Evolutionary conservation across 129 eudicot species (phyloP).

Genomic region (Smallanthus sonchifolius): DNA sequence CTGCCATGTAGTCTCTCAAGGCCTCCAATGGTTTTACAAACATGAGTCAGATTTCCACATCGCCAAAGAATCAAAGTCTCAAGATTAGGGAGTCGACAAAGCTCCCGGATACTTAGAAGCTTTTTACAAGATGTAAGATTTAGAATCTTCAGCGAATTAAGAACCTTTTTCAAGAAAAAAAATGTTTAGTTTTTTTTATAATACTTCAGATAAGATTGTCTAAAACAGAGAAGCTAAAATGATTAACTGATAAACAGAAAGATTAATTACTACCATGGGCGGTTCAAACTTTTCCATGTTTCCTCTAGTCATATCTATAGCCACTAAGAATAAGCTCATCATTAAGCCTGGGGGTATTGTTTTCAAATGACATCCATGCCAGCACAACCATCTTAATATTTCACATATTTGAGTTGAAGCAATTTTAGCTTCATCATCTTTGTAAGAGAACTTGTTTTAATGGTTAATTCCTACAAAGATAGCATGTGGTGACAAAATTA

Average conservation of each 20-base stretch:
- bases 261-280: background rate
- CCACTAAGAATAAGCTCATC: constrained; percentile 27
- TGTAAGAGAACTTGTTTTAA: constrained; percentile 17
- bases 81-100: constrained; percentile 25
- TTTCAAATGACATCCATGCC: constrained; percentile 31
- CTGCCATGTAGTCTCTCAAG: too few relatives aligned
- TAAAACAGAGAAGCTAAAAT: background rate
- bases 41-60: constrained; percentile 13
- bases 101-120: background rate
- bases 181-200: background rate
- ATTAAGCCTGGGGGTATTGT: constrained; percentile 13
- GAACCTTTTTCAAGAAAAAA: constrained; percentile 5
- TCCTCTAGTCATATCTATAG: constrained; percentile 29
- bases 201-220: background rate
- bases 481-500: background rate
- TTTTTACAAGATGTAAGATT: constrained; percentile 21
- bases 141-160: constrained; percentile 22
- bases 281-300: constrained; percentile 20
- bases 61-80: constrained; percentile 1
- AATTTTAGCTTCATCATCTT: constrained; percentile 21
- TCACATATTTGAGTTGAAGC: constrained; percentile 28
- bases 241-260: too few relatives aligned
- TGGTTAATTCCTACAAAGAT: background rate
- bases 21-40: too few relatives aligned
- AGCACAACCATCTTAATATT: constrained; percentile 24